These are phyloP conservation scores for Saccharomyces jurei DNA, from an alignment of 805 yeast species.

Conservation along the genomic window DNA sequence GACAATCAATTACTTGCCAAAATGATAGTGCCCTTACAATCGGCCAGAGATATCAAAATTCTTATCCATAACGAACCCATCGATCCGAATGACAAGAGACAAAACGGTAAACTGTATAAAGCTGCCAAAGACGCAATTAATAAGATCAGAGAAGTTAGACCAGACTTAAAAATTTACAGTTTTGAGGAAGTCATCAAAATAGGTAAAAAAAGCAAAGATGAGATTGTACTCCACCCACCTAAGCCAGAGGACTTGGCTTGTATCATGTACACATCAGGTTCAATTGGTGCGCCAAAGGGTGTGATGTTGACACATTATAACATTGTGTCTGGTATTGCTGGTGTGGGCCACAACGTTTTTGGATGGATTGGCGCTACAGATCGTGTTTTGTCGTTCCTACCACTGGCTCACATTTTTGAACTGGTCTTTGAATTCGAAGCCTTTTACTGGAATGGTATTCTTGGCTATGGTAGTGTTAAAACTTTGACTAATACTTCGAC, in stretches of 20 bases:
- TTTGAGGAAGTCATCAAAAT: slow-evolving; percentile 55
- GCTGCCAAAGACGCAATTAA: slow-evolving; percentile 50
- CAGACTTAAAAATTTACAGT: slow-evolving; percentile 62
- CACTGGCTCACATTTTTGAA: slow-evolving; percentile 94
- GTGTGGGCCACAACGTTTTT: slow-evolving; percentile 59
- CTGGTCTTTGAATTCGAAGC: slow-evolving; percentile 71
- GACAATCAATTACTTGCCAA: slow-evolving; percentile 66
- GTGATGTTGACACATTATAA: slow-evolving; percentile 56
- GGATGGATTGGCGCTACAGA: slow-evolving; percentile 51
- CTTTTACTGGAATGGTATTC: slow-evolving; percentile 80
- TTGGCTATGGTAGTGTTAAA: slow-evolving; percentile 90
- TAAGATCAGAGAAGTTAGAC: slow-evolving; percentile 57
- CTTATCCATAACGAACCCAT: slow-evolving; percentile 65
- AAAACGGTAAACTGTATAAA: slow-evolving; percentile 48
- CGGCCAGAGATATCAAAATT: slow-evolving; percentile 54
- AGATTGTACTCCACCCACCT: slow-evolving; percentile 37
- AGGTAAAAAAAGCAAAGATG: slow-evolving; percentile 46
- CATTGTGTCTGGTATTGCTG: slow-evolving; percentile 78
- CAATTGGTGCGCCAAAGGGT: slow-evolving; percentile 75
- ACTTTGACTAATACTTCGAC: slow-evolving; percentile 78
- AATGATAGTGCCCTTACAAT: slow-evolving; percentile 63
- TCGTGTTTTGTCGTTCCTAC: slow-evolving; percentile 78
- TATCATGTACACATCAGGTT: slow-evolving; percentile 66
- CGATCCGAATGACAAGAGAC: slow-evolving; percentile 52
- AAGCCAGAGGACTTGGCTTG: slow-evolving; percentile 46